Percentiles rank a stretch among this genome's conserved stretches.
phyloP scores from a whole-genome alignment of 768 basidiomycete genomes.

The Boletus subcaerulescens region DNA sequence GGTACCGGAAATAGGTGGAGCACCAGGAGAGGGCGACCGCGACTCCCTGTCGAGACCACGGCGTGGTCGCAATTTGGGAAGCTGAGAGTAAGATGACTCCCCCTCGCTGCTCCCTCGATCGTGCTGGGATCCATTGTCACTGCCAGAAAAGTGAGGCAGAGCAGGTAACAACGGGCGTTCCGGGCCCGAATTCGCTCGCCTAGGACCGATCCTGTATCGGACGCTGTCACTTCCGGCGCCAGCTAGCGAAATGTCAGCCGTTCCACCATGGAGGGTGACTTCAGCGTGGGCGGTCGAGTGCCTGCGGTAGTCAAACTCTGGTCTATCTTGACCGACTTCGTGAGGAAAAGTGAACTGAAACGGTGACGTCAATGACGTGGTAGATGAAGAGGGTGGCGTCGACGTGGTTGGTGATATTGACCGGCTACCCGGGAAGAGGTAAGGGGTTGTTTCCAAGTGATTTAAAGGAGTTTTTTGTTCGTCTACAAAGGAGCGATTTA shows the following conservation, averaged over 20 bases:
- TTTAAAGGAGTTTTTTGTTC: conserved; percentile 56
- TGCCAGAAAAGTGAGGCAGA: conserved; percentile 47
- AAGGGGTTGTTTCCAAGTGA: conserved; percentile 51
- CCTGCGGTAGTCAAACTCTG: conserved; percentile 67
- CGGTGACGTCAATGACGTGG: conserved; percentile 58
- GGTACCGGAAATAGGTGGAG: conserved; percentile 65
- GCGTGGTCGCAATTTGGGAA: conserved; percentile 46
- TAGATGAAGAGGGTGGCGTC: conserved; percentile 58
- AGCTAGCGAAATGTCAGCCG: conserved; percentile 63
- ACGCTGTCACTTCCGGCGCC: conserved; percentile 51
- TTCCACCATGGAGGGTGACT: conserved; percentile 70
- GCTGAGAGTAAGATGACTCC: conserved; percentile 43
- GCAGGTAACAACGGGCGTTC: conserved; percentile 49
- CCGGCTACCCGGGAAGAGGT: conserved; percentile 63
- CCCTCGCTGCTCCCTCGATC: conserved; percentile 58
- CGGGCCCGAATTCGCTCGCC: conserved; percentile 46
- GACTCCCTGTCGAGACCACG: conserved; percentile 47
- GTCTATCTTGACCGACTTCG: conserved; percentile 54
- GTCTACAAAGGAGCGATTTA: conserved; percentile 45
- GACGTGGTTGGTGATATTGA: conserved; percentile 70
- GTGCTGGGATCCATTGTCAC: conserved; percentile 49
- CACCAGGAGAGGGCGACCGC: conserved; percentile 46
- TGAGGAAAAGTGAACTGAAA: conserved; percentile 63
- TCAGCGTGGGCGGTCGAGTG: conserved; percentile 54
- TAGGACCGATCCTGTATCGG: conserved; percentile 55